A percentile compares a stretch with the other conserved stretches of the same genome.
Conservation (phyloP, 768 basidiomycete species). For the Tylopilus subfusipes region DNA sequence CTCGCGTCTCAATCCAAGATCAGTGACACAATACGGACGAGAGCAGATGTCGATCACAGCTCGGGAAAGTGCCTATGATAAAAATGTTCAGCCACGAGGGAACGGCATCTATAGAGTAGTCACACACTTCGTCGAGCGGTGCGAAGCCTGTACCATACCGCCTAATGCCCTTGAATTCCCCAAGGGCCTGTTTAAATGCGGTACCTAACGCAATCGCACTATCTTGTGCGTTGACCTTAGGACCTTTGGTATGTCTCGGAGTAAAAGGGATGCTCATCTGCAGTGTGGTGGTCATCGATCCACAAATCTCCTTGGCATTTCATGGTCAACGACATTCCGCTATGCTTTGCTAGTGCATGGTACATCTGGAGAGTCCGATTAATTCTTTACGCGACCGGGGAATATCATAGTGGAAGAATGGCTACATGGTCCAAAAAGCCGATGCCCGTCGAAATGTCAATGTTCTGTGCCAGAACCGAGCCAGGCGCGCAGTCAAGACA, state of each 20-base stretch:
- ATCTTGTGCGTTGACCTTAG: slow-evolving; percentile 56
- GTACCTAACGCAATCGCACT: slow-evolving; percentile 82
- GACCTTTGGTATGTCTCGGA: slow-evolving; percentile 12
- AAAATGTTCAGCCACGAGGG: not conserved
- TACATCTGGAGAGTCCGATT: slow-evolving; percentile 70
- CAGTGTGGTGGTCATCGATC: slow-evolving; percentile 99
- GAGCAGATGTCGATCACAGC: slow-evolving; percentile 99
- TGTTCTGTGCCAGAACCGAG: slow-evolving; percentile 59
- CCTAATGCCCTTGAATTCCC: slow-evolving; percentile 90
- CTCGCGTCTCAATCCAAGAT: slow-evolving; percentile 83
- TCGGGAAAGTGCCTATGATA: slow-evolving; percentile 78
- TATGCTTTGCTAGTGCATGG: slow-evolving; percentile 94
- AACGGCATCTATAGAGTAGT: not conserved
- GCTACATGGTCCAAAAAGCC: slow-evolving; percentile 97
- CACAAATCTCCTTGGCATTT: slow-evolving; percentile 93
- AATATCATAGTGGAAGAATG: not conserved
- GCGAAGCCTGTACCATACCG: slow-evolving; percentile 97
- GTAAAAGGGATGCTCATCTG: slow-evolving; percentile 69
- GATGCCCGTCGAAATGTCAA: slow-evolving; percentile 88
- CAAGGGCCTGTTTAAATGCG: slow-evolving; percentile 93
- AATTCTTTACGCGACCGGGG: not conserved
- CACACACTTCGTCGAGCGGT: slow-evolving; percentile 88
- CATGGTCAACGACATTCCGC: slow-evolving; percentile 87
- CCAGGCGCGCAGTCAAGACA: slow-evolving; percentile 78
- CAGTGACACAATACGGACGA: slow-evolving; percentile 91